These are phyloP conservation scores for Corchorus capsularis DNA, from an alignment of 345 rosid species.

Conservation along the genomic window DNA sequence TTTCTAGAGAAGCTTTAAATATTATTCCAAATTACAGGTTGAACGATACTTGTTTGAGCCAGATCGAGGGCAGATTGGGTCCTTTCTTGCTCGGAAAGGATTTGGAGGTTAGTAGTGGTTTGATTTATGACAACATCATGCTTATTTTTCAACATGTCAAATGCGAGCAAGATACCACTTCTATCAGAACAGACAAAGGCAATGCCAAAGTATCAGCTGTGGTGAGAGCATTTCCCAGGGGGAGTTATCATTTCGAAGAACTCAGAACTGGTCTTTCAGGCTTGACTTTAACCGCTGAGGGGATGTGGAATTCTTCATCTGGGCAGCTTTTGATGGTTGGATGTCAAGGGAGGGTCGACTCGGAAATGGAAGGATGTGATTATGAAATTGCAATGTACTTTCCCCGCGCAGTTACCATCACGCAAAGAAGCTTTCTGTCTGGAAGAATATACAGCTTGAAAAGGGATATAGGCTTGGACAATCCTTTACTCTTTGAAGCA, in stretches of 20 bases:
- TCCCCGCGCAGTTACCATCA: neutral
- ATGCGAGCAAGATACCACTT: constrained; percentile 9
- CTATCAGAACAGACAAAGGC: neutral
- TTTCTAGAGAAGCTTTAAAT: neutral
- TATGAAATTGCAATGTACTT: constrained; percentile 4
- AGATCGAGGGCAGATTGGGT: constrained; percentile 1
- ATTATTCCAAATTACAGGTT: constrained; percentile 14
- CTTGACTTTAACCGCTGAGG: constrained; percentile 7
- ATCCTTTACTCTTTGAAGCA: neutral
- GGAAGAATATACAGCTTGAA: constrained; percentile 9
- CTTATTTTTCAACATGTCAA: constrained; percentile 8
- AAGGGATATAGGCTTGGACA: neutral
- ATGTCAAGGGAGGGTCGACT: neutral
- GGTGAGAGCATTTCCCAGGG: constrained; percentile 2
- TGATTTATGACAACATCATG: neutral
- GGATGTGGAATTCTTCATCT: constrained; percentile 16
- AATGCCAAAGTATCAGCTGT: neutral
- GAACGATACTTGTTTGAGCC: neutral
- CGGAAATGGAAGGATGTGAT: neutral
- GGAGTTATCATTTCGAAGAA: neutral
- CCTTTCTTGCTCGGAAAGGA: constrained; percentile 1
- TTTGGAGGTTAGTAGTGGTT: neutral
- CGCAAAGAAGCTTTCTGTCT: constrained; percentile 10
- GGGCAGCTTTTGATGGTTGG: constrained; percentile 11
- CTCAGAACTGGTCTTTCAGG: constrained; percentile 3